These are phyloP conservation scores for Wickerhamiella siamensis DNA, from an alignment of 805 yeast species.

Conservation along the genomic window DNA sequence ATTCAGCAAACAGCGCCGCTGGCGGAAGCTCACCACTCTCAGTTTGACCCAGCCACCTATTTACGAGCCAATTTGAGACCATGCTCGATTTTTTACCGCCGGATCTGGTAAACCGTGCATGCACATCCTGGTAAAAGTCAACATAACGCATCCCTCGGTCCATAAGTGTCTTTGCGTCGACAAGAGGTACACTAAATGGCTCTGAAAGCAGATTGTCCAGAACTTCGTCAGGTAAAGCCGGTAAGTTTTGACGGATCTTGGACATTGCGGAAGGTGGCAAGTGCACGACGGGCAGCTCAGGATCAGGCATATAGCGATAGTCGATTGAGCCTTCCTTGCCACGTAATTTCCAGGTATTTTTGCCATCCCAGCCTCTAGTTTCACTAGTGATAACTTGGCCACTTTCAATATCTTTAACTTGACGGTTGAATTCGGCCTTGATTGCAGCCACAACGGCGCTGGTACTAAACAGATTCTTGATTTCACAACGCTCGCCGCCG, in stretches of 20 bases:
- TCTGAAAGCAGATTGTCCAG: slow-evolving; percentile 31
- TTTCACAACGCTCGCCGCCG: slow-evolving; percentile 58
- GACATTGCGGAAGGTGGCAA: slow-evolving; percentile 33
- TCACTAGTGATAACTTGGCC: slow-evolving; percentile 35
- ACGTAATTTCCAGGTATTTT: slow-evolving; percentile 49
- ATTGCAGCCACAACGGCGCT: slow-evolving; percentile 69
- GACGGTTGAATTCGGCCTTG: slow-evolving; percentile 56
- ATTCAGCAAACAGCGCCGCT: slow-evolving; percentile 35
- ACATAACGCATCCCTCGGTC: slow-evolving; percentile 30
- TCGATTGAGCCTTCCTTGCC: slow-evolving; percentile 72
- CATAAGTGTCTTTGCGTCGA: slow-evolving; percentile 60
- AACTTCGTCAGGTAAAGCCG: slow-evolving; percentile 48
- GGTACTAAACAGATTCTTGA: slow-evolving; percentile 78
- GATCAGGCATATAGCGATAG: slow-evolving; percentile 89
- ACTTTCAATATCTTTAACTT: slow-evolving; percentile 33
- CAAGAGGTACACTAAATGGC: slow-evolving; percentile 46
- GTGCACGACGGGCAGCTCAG: slow-evolving; percentile 56
- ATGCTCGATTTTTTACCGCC: slow-evolving; percentile 24
- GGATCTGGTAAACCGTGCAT: slow-evolving; percentile 18
- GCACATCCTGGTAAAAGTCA: slow-evolving; percentile 28
- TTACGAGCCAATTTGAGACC: slow-evolving; percentile 68
- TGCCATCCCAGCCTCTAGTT: slow-evolving; percentile 90
- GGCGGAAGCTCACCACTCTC: slow-evolving; percentile 32
- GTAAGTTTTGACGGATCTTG: slow-evolving; percentile 29
- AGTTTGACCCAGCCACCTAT: slow-evolving; percentile 62